A percentile compares a stretch with the other conserved stretches of the same genome.
Evolutionary conservation across 1,139 yeast species (phyloP).

Genomic region (Blastobotrys indianensis): DNA sequence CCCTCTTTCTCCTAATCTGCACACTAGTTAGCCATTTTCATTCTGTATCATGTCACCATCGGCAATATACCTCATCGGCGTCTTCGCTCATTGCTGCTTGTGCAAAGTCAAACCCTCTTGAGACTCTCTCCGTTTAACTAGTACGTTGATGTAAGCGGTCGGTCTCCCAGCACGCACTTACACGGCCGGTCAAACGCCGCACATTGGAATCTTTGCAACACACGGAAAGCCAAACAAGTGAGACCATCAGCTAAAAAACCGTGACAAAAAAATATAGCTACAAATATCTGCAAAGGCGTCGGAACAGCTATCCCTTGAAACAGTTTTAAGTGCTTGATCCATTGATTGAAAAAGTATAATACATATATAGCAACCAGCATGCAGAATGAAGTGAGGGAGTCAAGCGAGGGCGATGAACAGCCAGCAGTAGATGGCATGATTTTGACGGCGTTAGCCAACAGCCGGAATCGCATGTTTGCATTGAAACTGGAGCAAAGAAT

Average conservation of each 20-base stretch:
- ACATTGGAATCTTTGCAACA: no score
- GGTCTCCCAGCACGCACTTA: no score
- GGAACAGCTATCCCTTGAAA: no score
- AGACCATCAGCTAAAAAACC: neutral
- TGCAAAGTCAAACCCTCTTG: no score
- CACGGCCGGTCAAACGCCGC: no score
- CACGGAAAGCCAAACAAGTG: neutral
- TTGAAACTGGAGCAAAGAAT: slow-evolving; percentile 49
- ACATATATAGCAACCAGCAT: neutral
- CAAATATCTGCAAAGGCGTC: no score
- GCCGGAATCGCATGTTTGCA: slow-evolving; percentile 48
- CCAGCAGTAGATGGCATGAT: slow-evolving; percentile 29
- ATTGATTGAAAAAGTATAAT: no score
- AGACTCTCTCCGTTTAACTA: no score
- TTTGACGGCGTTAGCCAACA: slow-evolving; percentile 41
- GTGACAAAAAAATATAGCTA: neutral
- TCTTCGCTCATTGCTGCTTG: slow-evolving; percentile 13
- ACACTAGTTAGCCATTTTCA: slow-evolving; percentile 11
- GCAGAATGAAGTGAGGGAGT: neutral
- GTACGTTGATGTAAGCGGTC: no score
- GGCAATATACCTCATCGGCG: slow-evolving; percentile 21
- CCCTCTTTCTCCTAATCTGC: slow-evolving; percentile 29
- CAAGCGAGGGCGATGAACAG: neutral
- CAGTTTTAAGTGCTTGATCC: no score
- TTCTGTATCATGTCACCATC: neutral